Base-by-base conservation (phyloP, 768 basidiomycete species). In the Panaeolus papilionaceus region DNA sequence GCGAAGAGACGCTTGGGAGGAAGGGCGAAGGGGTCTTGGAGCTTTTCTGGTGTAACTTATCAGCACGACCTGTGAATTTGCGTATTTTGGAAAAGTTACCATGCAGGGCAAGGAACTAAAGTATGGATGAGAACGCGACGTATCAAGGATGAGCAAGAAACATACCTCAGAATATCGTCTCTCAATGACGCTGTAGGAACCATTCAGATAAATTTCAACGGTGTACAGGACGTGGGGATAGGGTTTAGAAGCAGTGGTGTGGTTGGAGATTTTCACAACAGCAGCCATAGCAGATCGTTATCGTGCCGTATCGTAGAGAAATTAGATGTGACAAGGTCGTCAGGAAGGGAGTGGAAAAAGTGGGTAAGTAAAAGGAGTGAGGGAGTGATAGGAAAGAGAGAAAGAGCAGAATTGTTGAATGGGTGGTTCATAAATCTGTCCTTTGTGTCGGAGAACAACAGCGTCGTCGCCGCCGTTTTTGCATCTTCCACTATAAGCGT, bases 161-260 rank as follows among this genome's bases (percentile, higher is more conserved):
- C 69, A 44, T 66, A 84, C 85, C 74, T 85, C 82, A 0, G 85
- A 86, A 75, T 84, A 86, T 54, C 83, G 77, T 62, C 77, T 74
- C 37, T 79, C 49, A 6, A 76, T 70, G 20, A 70, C 66, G 9
- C 69, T 75, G 49, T 75, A 73, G 10, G 72, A 75, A 12, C 80
- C 82, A 44, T 75, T 71, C 18, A 73, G 68, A 11, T 73, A 76
- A 26, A 81, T 76, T 51, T 82, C 73, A 14, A 86, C 72, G 20
- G 73, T 73, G 69, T 86, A 86, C 14, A 84, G 74, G 70, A 86
- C 80, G 68, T 86, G 85, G 9, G 85, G 83, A 20, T 80, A 77
- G n/a, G 85, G 85, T 11, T 68, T 69, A 1, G 84, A 86, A 7
- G 83, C 76, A 6, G 83, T 85, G 5, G 85, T 85, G 71, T 86